Evolutionary conservation across 495 filamentous ascomycete genomes (phyloP).

Genomic region (Jackrogersella minutella): DNA sequence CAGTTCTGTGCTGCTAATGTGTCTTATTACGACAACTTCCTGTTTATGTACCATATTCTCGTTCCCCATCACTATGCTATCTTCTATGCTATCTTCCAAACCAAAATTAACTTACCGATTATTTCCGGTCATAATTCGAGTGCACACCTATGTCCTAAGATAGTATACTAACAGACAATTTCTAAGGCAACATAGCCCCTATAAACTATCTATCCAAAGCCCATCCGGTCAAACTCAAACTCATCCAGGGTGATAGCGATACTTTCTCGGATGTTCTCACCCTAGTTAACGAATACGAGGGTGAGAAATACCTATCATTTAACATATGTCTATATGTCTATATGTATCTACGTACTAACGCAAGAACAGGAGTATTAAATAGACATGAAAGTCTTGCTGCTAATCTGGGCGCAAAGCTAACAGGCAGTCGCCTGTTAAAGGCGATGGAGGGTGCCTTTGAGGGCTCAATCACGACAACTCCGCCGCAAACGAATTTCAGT

Average conservation of each 20-base stretch:
- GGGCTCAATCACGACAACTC: slow-evolving; percentile 73
- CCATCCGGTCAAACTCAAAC: slow-evolving; percentile 48
- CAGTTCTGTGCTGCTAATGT: slow-evolving; percentile 3
- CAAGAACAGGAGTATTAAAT: slow-evolving; percentile 69
- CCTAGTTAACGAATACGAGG: slow-evolving; percentile 79
- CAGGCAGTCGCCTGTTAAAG: slow-evolving; percentile 82
- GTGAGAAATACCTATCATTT: slow-evolving; percentile 35
- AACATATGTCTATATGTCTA: background rate
- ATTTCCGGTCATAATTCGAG: background rate
- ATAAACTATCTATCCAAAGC: slow-evolving; percentile 78
- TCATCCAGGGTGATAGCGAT: slow-evolving; percentile 56
- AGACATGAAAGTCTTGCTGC: slow-evolving; percentile 86
- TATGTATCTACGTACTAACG: slow-evolving; percentile 22
- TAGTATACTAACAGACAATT: slow-evolving; percentile 28
- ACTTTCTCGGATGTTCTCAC: slow-evolving; percentile 60
- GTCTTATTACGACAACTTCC: slow-evolving; percentile 1
- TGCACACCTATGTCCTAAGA: background rate
- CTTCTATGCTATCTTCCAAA: slow-evolving; percentile 17
- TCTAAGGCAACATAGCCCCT: slow-evolving; percentile 61
- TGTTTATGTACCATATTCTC: slow-evolving; percentile 22
- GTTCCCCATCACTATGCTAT: slow-evolving; percentile 19
- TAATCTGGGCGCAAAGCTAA: slow-evolving; percentile 83
- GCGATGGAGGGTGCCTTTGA: slow-evolving; percentile 88
- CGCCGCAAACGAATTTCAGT: slow-evolving; percentile 53
- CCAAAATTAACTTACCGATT: background rate